phyloP scores from a whole-genome alignment of 2,329 filamentous ascomycete species.

The Aspergillus flavus region DNA sequence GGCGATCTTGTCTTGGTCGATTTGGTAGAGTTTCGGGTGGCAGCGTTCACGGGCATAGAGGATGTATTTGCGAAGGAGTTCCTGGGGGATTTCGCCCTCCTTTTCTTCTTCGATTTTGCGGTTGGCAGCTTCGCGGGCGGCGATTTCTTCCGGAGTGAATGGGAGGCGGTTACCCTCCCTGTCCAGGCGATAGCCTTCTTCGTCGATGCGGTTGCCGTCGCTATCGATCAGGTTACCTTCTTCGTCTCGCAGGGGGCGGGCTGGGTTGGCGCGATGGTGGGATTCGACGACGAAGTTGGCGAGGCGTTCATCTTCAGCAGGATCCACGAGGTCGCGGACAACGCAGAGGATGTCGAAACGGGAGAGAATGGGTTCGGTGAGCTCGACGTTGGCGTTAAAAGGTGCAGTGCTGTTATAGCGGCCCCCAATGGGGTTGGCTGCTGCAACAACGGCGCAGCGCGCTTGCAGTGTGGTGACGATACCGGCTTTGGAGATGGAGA shows the following conservation, averaged over 20 bases:
- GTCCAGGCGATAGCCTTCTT: constrained; percentile 58
- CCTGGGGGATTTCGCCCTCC: constrained; percentile 80
- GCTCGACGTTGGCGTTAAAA: constrained; percentile 93
- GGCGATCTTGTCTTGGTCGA: constrained; percentile 96
- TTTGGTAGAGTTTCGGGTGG: constrained; percentile 90
- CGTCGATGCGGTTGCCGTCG: constrained; percentile 60
- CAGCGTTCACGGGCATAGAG: constrained; percentile 90
- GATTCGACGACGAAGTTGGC: constrained; percentile 94
- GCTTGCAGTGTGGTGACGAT: constrained; percentile 97
- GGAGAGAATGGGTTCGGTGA: constrained; percentile 95
- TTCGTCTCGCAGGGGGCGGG: constrained; percentile 53
- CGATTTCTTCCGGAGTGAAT: constrained; percentile 49
- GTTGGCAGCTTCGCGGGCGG: constrained; percentile 41
- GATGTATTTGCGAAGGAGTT: constrained; percentile 93
- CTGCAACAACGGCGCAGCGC: constrained; percentile 92
- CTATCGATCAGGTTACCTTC: constrained; percentile 47
- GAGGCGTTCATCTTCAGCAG: constrained; percentile 85
- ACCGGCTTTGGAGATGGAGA: constrained; percentile 97
- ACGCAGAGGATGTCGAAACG: constrained; percentile 98
- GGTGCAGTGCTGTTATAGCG: constrained; percentile 96
- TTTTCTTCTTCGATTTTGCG: constrained; percentile 54
- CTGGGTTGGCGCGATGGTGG: constrained; percentile 84
- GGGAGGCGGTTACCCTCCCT: constrained; percentile 42
- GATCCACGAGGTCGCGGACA: constrained; percentile 92
- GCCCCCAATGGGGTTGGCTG: constrained; percentile 93